Evolutionary conservation across 148 eudicot species (phyloP).

Genomic region (Camellia lanceoleosa): DNA sequence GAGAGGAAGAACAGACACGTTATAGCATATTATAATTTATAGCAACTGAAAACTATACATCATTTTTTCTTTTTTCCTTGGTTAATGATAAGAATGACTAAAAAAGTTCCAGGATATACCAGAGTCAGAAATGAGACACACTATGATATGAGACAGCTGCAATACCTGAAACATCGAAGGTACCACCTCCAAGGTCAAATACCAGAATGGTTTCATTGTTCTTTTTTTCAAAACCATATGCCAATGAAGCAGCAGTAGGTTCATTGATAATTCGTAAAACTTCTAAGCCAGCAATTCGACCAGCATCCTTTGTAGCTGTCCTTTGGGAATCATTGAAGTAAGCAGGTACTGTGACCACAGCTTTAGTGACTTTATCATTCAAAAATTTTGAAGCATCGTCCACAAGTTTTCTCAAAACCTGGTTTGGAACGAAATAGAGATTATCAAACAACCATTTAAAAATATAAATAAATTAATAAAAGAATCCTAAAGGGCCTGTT

Average conservation of each 20-base stretch:
- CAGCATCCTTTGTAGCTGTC: constrained; percentile 70
- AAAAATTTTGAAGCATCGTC: constrained; percentile 75
- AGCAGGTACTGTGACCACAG: constrained; percentile 73
- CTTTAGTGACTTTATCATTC: constrained; percentile 66
- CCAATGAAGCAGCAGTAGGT: constrained; percentile 74
- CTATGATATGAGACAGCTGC: neutral
- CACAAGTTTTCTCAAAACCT: constrained; percentile 75
- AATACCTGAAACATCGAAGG: constrained; percentile 77
- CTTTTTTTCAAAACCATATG: constrained; percentile 74
- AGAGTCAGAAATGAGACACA: neutral
- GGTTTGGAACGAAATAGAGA: neutral
- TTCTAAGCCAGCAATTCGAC: constrained; percentile 69
- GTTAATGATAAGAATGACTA: neutral
- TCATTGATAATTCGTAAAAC: constrained; percentile 72
- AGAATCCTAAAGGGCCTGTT: neutral
- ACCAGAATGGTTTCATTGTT: constrained; percentile 65
- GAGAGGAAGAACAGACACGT: too few relatives aligned
- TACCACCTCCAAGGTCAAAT: constrained; percentile 79
- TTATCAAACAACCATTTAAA: neutral
- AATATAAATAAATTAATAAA: neutral
- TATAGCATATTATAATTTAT: too few relatives aligned
- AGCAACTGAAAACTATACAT: too few relatives aligned
- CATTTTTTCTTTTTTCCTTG: neutral
- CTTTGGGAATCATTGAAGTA: constrained; percentile 80
- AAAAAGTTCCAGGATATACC: neutral